Conservation (phyloP, 2,329 filamentous ascomycete species). For the Epichloe coenophiala region DNA sequence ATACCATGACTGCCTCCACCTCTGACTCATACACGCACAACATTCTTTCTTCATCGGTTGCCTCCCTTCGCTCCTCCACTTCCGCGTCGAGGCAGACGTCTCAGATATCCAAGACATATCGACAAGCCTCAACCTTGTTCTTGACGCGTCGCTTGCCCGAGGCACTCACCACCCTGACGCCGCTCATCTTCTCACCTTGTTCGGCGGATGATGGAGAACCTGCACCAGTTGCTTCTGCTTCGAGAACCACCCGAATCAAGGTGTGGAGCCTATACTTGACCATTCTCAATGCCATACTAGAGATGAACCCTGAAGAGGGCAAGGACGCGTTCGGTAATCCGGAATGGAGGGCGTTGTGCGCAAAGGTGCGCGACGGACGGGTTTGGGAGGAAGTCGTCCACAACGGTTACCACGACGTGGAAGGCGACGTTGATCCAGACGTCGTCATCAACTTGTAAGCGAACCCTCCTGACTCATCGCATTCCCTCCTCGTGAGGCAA, state of each 20-base stretch:
- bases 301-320: slow-evolving; percentile 80
- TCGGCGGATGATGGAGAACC: slow-evolving; percentile 37
- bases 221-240: slow-evolving; percentile 67
- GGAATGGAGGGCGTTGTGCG: slow-evolving; percentile 70
- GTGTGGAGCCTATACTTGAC: slow-evolving; percentile 96
- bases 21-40: slow-evolving; percentile 34
- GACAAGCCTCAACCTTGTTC: slow-evolving; percentile 86
- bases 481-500: background rate
- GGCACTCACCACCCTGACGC: slow-evolving; percentile 70
- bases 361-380: slow-evolving; percentile 73
- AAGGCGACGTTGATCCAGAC: slow-evolving; percentile 86
- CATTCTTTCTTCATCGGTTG: slow-evolving; percentile 50
- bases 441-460: slow-evolving; percentile 79
- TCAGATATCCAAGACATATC: slow-evolving; percentile 82
- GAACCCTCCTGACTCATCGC: background rate
- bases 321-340: slow-evolving; percentile 76
- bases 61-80: slow-evolving; percentile 54
- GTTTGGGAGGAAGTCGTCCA: slow-evolving; percentile 91
- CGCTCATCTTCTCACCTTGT: slow-evolving; percentile 55
- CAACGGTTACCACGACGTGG: slow-evolving; percentile 74
- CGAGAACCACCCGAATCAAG: slow-evolving; percentile 75
- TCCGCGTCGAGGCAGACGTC: slow-evolving; percentile 47
- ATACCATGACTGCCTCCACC: slow-evolving; percentile 24
- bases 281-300: slow-evolving; percentile 78
- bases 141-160: slow-evolving; percentile 87